Percentiles rank a stretch among this genome's conserved stretches.
Evolutionary conservation across 768 basidiomycete species (phyloP).

Genomic region (Mycena pura): DNA sequence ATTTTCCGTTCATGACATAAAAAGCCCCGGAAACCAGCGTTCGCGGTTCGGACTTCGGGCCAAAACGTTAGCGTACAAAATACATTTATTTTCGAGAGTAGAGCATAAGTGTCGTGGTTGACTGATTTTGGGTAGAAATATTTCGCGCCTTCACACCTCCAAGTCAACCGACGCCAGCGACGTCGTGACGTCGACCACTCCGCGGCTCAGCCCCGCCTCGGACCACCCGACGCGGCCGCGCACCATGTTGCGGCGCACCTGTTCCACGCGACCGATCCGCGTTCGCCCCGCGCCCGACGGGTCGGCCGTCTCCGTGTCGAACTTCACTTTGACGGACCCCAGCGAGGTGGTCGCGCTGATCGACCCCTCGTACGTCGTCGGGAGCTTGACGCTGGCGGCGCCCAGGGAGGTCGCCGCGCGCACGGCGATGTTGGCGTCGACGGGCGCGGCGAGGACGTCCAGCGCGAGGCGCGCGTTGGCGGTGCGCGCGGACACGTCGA

Average conservation of each 20-base stretch:
- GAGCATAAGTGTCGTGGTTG: no score
- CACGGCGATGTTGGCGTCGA: not conserved
- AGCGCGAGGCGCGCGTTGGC: conserved; percentile 3
- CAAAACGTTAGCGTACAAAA: no score
- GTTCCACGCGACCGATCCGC: not conserved
- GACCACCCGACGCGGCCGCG: conserved; percentile 10
- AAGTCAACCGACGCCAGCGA: conserved; percentile 6
- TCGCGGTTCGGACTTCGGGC: no score
- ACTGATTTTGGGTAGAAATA: no score
- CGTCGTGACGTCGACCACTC: conserved; percentile 1
- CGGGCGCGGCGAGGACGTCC: not conserved
- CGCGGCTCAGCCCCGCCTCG: conserved; percentile 10
- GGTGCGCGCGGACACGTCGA: conserved; percentile 14
- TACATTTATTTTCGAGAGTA: no score
- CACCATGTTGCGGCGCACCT: not conserved
- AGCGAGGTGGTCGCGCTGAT: conserved; percentile 7
- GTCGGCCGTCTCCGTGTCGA: conserved; percentile 7
- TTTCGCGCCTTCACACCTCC: no score
- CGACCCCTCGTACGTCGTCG: conserved; percentile 12
- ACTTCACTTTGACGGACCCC: not conserved
- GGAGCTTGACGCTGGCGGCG: not conserved
- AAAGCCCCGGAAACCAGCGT: no score
- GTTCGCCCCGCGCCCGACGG: conserved; percentile 10
- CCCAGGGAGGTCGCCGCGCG: conserved; percentile 12
- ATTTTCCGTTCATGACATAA: no score